Evolutionary conservation across 2,329 filamentous ascomycete species (phyloP).

Genomic region (Trichoderma guizhouense): DNA sequence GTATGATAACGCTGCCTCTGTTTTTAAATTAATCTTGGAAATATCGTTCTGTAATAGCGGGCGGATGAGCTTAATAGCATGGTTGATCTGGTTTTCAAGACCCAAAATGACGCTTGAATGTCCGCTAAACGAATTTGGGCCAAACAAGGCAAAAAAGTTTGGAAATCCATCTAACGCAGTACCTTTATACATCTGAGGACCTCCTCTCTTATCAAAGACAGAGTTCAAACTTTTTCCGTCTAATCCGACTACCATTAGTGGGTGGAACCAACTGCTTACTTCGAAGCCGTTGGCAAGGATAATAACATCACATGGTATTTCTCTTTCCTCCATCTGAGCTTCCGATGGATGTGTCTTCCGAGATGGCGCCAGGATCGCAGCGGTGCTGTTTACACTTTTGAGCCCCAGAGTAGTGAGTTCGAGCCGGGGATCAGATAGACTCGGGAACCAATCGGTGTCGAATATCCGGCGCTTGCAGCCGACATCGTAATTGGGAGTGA

Average conservation of each 20-base stretch:
- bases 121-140: background rate
- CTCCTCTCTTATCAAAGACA: background rate
- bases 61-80: background rate
- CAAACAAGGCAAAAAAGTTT: background rate
- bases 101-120: background rate
- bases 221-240: background rate
- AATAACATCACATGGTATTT: background rate
- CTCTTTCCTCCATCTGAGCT: background rate
- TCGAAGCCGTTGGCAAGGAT: background rate
- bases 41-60: background rate
- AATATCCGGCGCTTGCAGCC: background rate
- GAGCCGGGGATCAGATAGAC: background rate
- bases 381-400: background rate
- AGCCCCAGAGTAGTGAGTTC: background rate
- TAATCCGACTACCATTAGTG: background rate
- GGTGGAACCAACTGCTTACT: background rate
- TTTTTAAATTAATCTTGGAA: background rate
- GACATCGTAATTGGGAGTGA: background rate
- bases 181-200: background rate
- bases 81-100: background rate
- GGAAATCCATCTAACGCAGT: background rate
- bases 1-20: background rate
- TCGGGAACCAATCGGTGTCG: background rate
- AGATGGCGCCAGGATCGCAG: background rate
- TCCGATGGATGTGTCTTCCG: background rate